Evolutionary conservation across 495 filamentous ascomycete species (phyloP), one percentile per base, ranked within the genome.

Genomic region (Aspergillus biplanus): DNA sequence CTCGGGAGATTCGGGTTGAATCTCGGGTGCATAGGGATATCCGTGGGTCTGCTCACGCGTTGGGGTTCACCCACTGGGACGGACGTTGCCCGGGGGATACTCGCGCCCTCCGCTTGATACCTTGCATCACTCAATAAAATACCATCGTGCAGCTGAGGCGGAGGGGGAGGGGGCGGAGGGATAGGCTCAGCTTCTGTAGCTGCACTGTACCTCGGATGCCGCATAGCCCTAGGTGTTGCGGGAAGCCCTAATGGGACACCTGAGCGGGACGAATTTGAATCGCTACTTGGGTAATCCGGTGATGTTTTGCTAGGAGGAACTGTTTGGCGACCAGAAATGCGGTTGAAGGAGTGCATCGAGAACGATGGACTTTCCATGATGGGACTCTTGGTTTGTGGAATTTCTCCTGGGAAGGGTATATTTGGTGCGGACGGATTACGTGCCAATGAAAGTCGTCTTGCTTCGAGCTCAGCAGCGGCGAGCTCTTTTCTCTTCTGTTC

Each of bases 391-490:
- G 69, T 63, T 46, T 66, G 64, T 13, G 79, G 75, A 15, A 82
- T 62, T 37, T 90, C 85, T 44, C 89, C 87, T n/a, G 92, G 92
- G 71, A 90, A 89, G 12, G 88, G 87, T 67, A 96, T 95, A 6
- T 87, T 82, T 0, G 92, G 91, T 5, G 88, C 92, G 18, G 89
- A 90, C 16, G 90, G 89, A 64, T 92, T 85, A 11, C 89, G 82
- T 3, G 91, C 90, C 13, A 97, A 85, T 27, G 92, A 97, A 65
- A 90, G 84, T 50, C 92, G 86, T 18, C 92, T 86, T 61, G 93
- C 90, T 77, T 97, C 92, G 31, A 97, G 83, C 75, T 97, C 92
- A 57, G 89, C 88, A 7, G 91, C 91, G 13, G 92, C 92, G 32
- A 89, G 76, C 66, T 93, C 91, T 75, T 89, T 92, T 75, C 89